Percentiles rank a stretch among this genome's conserved stretches.
phyloP scores from a whole-genome alignment of 306 rosid genomes.

The Glycine latifolia region DNA sequence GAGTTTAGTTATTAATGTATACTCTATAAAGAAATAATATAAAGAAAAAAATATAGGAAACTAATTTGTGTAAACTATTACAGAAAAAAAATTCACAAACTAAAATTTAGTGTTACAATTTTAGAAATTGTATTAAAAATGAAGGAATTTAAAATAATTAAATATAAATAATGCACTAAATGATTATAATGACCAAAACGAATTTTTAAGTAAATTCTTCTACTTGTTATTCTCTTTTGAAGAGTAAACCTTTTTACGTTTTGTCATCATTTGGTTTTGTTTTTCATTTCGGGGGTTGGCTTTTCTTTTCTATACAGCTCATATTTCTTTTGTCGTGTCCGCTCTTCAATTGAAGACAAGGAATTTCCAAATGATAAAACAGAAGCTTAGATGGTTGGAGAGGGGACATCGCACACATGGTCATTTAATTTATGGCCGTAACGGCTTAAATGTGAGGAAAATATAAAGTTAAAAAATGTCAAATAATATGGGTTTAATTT shows the following conservation, averaged over 20 bases:
- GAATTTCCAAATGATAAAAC: constrained; percentile 17
- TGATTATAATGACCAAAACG: neutral
- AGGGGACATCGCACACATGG: constrained; percentile 43
- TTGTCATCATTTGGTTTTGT: neutral
- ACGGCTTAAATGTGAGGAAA: constrained; percentile 46
- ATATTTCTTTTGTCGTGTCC: constrained; percentile 31
- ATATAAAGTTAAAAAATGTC: neutral
- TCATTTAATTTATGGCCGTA: constrained; percentile 53
- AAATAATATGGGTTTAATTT: too few relatives aligned
- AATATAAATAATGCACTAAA: too few relatives aligned
- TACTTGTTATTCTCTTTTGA: too few relatives aligned
- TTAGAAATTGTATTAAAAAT: neutral
- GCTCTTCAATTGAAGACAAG: constrained; percentile 31
- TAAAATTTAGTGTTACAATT: neutral
- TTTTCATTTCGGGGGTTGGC: constrained; percentile 7
- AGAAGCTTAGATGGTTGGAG: constrained; percentile 12
- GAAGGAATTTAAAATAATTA: neutral
- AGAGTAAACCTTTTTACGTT: neutral
- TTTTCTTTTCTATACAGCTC: constrained; percentile 42
- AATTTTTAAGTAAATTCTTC: neutral
- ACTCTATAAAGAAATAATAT: too few relatives aligned
- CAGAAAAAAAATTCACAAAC: too few relatives aligned
- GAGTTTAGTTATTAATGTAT: too few relatives aligned
- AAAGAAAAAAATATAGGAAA: too few relatives aligned
- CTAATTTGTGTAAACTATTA: neutral